Base-by-base conservation (phyloP, 495 filamentous ascomycete genomes). In the Lineolata rhizophorae region DNA sequence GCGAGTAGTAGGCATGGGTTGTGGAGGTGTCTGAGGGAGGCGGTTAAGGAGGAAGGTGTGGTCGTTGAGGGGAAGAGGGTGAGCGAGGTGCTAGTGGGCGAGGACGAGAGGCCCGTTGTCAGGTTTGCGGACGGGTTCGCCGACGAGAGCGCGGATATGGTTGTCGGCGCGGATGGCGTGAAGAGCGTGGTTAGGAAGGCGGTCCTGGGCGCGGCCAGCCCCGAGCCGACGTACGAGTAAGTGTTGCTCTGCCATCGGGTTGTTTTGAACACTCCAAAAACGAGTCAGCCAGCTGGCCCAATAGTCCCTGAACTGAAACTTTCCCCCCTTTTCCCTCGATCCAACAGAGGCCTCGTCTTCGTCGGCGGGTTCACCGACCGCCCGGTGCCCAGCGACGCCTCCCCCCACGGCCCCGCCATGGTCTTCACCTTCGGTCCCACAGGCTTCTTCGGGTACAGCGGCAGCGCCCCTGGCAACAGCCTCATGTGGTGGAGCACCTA, bases 141-240 rank as follows among this genome's bases (percentile, higher is more conserved):
- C 5, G 42, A 45, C 3, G 54, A 56, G 3, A 46, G 55, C 11
- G 61, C 54, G 0, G 64, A 64, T 49, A 34, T 76, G 35, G 52
- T 71, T 2, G 55, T 75, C 40, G 70, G 64, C n/a, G 64, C 65
- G 0, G 70, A 73, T 48, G 70, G 70, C 1, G 50, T 70, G 3
- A 59, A 56, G 45, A 67, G 65, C 29, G 48, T 48, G 0, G 55
- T 58, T 1, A 54, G 61, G 32, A 53, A 40, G 29, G 50, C 50
- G 0, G 36, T 72, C 20, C 56, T 62, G 30, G 50, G 58, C 10
- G 55, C 49, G 15, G 38, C 43, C 4, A n/a, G n/a, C n/a, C n/a
- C n/a, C n/a, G 43, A 44, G 25, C 52, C 56, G 26, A 38, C 48
- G 14, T 63, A 64, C 32, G 53, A 58, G 53, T 60, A 35, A 45